These are phyloP conservation scores for Candida saitoana DNA, from an alignment of 805 yeast species.

Conservation along the genomic window DNA sequence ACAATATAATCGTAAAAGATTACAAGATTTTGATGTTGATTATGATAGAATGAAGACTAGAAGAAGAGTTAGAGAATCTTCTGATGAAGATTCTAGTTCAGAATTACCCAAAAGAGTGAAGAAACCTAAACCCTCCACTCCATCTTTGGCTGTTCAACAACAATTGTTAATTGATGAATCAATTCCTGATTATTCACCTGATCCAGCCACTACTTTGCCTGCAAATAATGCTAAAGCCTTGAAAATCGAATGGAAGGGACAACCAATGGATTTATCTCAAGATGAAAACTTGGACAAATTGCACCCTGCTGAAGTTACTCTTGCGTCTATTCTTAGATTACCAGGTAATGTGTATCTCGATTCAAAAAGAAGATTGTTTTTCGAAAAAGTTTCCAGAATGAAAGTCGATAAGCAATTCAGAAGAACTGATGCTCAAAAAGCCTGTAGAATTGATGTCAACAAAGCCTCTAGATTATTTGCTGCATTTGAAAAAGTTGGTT, in stretches of 20 bases:
- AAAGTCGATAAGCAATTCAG: constrained; percentile 74
- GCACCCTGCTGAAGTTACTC: constrained; percentile 85
- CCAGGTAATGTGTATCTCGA: constrained; percentile 81
- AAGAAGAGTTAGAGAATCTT: constrained; percentile 38
- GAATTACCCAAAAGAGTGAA: constrained; percentile 26
- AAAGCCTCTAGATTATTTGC: constrained; percentile 90
- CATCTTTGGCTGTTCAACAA: constrained; percentile 35
- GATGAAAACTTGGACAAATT: constrained; percentile 72
- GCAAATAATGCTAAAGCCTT: constrained; percentile 60
- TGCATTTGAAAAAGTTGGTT: constrained; percentile 86
- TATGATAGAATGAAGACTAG: constrained; percentile 48
- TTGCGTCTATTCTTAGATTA: constrained; percentile 85
- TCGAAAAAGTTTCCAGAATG: constrained; percentile 79
- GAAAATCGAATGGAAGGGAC: constrained; percentile 97
- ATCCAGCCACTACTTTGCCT: constrained; percentile 56
- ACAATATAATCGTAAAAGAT: constrained; percentile 14
- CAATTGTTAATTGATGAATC: constrained; percentile 61
- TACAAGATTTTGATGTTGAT: constrained; percentile 33
- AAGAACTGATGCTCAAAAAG: constrained; percentile 97
- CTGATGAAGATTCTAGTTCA: constrained; percentile 7
- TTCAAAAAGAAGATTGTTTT: constrained; percentile 68
- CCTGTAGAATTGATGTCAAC: constrained; percentile 94
- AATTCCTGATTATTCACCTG: constrained; percentile 82
- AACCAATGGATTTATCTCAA: constrained; percentile 81
- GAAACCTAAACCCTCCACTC: constrained; percentile 25